Base-by-base conservation (phyloP, 495 filamentous ascomycete genomes). In the Cairneyella variabilis region DNA sequence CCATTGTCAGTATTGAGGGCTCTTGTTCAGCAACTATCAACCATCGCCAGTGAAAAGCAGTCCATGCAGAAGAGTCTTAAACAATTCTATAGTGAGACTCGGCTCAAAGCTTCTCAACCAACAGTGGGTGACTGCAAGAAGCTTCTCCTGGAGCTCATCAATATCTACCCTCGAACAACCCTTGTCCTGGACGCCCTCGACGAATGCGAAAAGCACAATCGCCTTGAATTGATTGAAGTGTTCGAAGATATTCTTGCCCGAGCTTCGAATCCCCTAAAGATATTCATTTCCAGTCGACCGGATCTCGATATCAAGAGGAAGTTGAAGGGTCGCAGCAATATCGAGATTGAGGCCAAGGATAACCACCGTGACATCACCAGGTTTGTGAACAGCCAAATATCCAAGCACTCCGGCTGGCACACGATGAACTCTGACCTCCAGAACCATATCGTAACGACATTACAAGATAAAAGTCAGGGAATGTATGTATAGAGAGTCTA, bases 211-310 rank as follows among this genome's bases (percentile, higher is more conserved):
- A 20, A 30, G 20, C 45, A 61, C 22, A 48, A 49, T 34, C 60
- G 61, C 20, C 11, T 14, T 9, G 41, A 43, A 5, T 37, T 66
- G 12, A 36, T 66, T 26, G 38, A 57, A 26, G 17, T 46, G 9
- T 40, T 65, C 5, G 51, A 57, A 2, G 1, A 62, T 18, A 50
- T 74, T 21, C 9, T 66, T 8, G 43, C 40, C 8, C 27, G 69
- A 16, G 61, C 69, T 3, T 27, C 41, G 23, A 66, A 57, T 2
- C 54, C 57, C 1, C 57, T 74, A 7, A 76, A 70, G 45, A 51
- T 77, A n/a, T 71, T 77, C 51, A 68, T 77, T 48, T 76, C 73
- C 10, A 73, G 71, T 39, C 64, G 72, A 10, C 68, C 66, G 12
- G 73, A 75, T 28, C 34, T 38, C 17, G 66, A 71, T 32, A 70